Conservation (phyloP, 2,329 filamentous ascomycete genomes). For the Metarhizium brunneum region DNA sequence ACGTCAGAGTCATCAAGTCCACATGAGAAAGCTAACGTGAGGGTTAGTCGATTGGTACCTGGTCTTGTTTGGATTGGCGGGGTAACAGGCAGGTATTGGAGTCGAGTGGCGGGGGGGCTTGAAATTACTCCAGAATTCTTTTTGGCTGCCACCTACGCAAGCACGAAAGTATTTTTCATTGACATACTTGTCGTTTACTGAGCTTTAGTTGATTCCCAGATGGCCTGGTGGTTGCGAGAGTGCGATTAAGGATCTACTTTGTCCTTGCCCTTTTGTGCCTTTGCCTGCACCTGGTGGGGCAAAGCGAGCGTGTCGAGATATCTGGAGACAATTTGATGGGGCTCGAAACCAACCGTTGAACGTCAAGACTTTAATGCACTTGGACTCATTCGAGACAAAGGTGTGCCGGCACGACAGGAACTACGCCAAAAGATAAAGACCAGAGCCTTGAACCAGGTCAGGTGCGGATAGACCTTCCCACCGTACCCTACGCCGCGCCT, state of each 20-base stretch:
- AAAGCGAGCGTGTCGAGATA: neutral
- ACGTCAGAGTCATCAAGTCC: slow-evolving; percentile 3
- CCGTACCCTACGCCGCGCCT: neutral
- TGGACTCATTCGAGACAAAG: neutral
- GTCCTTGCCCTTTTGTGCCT: neutral
- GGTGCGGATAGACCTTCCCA: neutral
- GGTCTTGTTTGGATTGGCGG: slow-evolving; percentile 22
- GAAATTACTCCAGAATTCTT: neutral
- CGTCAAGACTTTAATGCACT: neutral
- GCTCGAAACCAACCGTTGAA: neutral
- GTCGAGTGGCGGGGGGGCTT: neutral
- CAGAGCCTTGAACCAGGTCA: neutral
- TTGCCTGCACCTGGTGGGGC: neutral
- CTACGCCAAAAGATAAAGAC: neutral
- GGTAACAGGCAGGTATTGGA: slow-evolving; percentile 20
- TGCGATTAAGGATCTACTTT: neutral
- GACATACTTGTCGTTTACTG: too few species aligned
- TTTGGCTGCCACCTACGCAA: too few species aligned
- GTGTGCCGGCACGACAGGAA: neutral
- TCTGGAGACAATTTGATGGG: neutral
- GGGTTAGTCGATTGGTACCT: slow-evolving; percentile 1
- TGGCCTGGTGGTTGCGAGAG: too few species aligned
- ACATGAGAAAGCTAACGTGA: neutral
- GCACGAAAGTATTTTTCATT: too few species aligned
- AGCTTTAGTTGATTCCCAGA: too few species aligned